Evolutionary conservation across 805 yeast species (phyloP), one percentile per base, ranked within the genome.

Genomic region (Candida montana): DNA sequence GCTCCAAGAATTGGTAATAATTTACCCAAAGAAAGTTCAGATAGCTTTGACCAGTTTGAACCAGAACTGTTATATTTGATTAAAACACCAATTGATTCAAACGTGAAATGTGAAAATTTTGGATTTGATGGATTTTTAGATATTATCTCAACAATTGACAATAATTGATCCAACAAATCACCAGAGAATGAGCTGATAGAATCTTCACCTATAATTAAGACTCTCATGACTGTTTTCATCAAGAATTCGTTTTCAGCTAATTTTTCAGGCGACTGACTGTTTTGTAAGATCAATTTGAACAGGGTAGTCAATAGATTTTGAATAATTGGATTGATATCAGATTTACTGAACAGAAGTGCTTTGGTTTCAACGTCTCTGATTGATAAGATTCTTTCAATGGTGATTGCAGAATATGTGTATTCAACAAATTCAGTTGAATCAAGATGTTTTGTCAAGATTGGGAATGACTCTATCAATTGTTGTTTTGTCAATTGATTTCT

Each of bases 121-220:
- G 99, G 99, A 63, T 93, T 93, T 5, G 98, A 86, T 6, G 99
- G 99, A 55, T 93, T 93, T 52, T 79, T 81, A 19, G 89, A 69
- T 41, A 90, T 88, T 13, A 79, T 75, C 13, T 70, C 71, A 37
- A 90, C 70, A 36, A 93, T 84, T 39, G 73, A 68, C 34, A 90
- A 63, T 33, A 91, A 67, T 57, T 90, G 90, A 27, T 74, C 70
- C 29, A 87, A 66, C 10, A 69, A 43, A 21, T 77, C 73, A 13
- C 68, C 52, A 34, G 74, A 65, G 40, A 73, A 65, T 6, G 65
- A 57, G 28, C 62, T 62, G n/a, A 86, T 57, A 1, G 79, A 64
- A 48, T 84, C 86, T 52, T 84, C 87, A 8, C 88, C 74, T 15
- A 89, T 77, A 37, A 82, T 71, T 44, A 84, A 63, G 7, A 90